phyloP scores from a whole-genome alignment of 75 land plant genomes.

The Isoetes taiwanensis region DNA sequence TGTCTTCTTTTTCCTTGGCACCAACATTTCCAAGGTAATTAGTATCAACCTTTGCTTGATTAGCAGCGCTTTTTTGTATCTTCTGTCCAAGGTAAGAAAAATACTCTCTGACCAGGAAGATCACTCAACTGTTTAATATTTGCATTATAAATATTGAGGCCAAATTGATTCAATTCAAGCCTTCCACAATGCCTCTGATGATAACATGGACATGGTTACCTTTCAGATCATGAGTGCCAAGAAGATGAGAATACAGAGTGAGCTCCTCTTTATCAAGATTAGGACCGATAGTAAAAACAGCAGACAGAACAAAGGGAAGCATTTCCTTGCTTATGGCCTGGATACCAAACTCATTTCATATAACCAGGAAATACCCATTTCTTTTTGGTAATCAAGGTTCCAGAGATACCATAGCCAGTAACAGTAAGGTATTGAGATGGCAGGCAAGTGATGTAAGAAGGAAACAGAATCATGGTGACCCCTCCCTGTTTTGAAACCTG shows the following conservation, averaged over 20 bases:
- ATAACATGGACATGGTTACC: conserved; percentile 13
- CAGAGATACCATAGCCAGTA: conserved; percentile 15
- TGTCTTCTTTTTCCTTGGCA: conserved; percentile 29
- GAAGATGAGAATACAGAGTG: conserved; percentile 11
- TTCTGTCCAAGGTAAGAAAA: conserved; percentile 50
- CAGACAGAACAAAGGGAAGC: conserved; percentile 23
- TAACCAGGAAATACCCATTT: conserved; percentile 12
- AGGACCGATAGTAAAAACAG: conserved; percentile 21
- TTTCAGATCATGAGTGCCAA: conserved; percentile 7
- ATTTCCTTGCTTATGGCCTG: conserved; percentile 27
- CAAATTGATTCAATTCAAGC: conserved; percentile 37
- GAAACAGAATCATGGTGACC: no score
- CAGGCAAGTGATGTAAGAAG: no score
- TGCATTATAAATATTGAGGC: conserved; percentile 41
- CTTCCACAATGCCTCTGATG: conserved; percentile 23
- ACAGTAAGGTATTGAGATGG: conserved; percentile 11
- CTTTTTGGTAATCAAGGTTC: conserved; percentile 20
- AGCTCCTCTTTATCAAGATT: not conserved
- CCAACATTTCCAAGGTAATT: conserved; percentile 38
- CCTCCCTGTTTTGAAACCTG: no score
- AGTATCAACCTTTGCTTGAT: conserved; percentile 42
- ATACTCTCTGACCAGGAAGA: conserved; percentile 35
- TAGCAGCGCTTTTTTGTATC: conserved; percentile 37
- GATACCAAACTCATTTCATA: conserved; percentile 12
- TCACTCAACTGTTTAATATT: conserved; percentile 44